Evolutionary conservation across 257 asterid species (phyloP).

Genomic region (Rauvolfia tetraphylla): DNA sequence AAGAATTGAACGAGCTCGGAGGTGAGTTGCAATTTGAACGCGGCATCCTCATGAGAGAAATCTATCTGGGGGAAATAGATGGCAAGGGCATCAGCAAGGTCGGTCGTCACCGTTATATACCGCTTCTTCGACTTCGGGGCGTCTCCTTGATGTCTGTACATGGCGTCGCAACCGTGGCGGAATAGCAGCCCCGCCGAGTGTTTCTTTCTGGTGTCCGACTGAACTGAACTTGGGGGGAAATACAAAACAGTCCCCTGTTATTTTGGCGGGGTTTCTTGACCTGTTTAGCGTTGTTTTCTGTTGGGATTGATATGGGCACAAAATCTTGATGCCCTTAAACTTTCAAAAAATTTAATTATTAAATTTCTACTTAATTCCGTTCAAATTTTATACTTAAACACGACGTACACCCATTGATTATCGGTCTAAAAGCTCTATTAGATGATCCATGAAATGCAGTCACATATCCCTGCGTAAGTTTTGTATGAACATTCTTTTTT

Average conservation of each 20-base stretch:
- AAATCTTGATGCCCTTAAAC: too few relatives aligned
- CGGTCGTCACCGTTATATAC: conserved; percentile 22
- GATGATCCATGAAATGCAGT: too few relatives aligned
- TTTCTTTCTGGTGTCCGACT: not conserved
- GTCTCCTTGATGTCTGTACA: conserved; percentile 42
- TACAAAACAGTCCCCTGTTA: not conserved
- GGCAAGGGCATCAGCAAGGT: conserved; percentile 41
- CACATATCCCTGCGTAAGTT: too few relatives aligned
- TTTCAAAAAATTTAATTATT: too few relatives aligned
- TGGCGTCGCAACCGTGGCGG: conserved; percentile 20
- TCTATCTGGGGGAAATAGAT: conserved; percentile 52
- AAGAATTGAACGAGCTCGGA: conserved; percentile 62
- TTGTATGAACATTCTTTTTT: too few relatives aligned
- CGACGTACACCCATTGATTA: too few relatives aligned
- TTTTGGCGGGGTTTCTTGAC: conserved; percentile 72
- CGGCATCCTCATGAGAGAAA: conserved; percentile 42
- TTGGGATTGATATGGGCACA: too few relatives aligned
- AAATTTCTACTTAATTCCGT: too few relatives aligned
- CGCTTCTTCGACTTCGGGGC: conserved; percentile 21
- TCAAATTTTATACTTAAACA: too few relatives aligned
- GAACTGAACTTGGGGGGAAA: not conserved
- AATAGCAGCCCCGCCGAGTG: conserved; percentile 11
- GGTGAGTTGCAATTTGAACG: conserved; percentile 44
- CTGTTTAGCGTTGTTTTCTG: too few relatives aligned
- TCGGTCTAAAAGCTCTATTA: too few relatives aligned